These are phyloP conservation scores for Mycena rebaudengoi DNA, from an alignment of 768 basidiomycete genomes.

Conservation along the genomic window DNA sequence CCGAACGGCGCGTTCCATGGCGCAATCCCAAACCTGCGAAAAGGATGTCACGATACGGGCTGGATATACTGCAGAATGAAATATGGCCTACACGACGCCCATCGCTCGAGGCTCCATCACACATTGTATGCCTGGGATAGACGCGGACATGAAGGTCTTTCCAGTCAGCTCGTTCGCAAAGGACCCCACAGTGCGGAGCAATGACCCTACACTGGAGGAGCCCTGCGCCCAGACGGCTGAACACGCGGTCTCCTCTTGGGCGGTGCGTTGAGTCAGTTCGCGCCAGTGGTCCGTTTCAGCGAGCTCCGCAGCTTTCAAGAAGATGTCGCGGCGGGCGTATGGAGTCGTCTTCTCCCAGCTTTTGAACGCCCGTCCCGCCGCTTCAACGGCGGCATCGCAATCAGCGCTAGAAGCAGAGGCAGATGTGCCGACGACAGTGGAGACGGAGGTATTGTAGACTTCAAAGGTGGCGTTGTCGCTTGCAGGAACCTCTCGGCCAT, in stretches of 20 bases:
- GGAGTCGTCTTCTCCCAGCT: constrained; percentile 54
- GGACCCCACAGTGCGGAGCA: constrained; percentile 39
- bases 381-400: constrained; percentile 53
- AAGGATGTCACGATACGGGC: not conserved
- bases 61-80: not conserved
- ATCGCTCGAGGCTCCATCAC: constrained; percentile 55
- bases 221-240: constrained; percentile 26
- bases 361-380: constrained; percentile 54
- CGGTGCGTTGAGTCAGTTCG: constrained; percentile 39
- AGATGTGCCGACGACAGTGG: constrained; percentile 50
- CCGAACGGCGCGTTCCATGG: constrained; percentile 65
- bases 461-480: constrained; percentile 51
- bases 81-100: constrained; percentile 57
- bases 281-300: constrained; percentile 52
- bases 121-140: constrained; percentile 52
- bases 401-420: constrained; percentile 57
- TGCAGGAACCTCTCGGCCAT: constrained; percentile 42
- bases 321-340: constrained; percentile 49
- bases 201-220: constrained; percentile 33
- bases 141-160: constrained; percentile 50
- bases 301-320: constrained; percentile 58
- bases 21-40: constrained; percentile 55
- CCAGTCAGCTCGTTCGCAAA: constrained; percentile 50
- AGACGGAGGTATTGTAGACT: constrained; percentile 52
- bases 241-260: constrained; percentile 51